phyloP scores from a whole-genome alignment of 768 basidiomycete species.

The Russula foetens region DNA sequence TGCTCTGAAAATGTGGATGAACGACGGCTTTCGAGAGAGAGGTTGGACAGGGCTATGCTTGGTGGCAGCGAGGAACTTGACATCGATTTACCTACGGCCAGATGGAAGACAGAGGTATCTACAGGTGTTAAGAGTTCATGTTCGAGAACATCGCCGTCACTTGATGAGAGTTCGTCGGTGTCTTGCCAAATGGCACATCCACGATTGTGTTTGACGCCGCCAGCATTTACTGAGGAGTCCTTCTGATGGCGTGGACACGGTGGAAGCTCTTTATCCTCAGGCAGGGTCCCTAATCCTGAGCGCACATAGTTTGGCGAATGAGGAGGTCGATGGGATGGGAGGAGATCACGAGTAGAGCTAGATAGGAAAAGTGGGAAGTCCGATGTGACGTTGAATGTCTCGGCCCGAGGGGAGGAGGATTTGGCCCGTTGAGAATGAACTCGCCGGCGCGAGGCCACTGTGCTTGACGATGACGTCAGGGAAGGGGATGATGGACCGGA shows the following conservation, averaged over 20 bases:
- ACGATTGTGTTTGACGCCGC: constrained; percentile 23
- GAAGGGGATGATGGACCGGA: not conserved
- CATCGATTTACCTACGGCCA: not conserved
- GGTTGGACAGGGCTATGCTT: constrained; percentile 20
- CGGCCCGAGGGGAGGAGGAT: not conserved
- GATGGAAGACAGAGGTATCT: not conserved
- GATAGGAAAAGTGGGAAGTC: constrained; percentile 21
- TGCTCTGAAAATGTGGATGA: constrained; percentile 24
- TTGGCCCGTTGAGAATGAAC: not conserved
- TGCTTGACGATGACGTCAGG: not conserved
- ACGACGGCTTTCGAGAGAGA: constrained; percentile 21
- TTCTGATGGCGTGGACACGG: constrained; percentile 22
- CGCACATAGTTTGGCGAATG: constrained; percentile 13
- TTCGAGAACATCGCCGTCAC: constrained; percentile 9
- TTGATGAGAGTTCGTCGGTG: constrained; percentile 2
- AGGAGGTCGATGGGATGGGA: constrained; percentile 10
- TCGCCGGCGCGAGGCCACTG: not conserved
- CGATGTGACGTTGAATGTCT: constrained; percentile 13
- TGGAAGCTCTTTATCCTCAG: constrained; percentile 38
- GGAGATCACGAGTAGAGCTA: constrained; percentile 11
- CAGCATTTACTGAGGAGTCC: constrained; percentile 20
- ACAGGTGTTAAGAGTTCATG: constrained; percentile 1
- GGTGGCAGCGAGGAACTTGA: constrained; percentile 20
- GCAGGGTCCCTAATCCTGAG: constrained; percentile 37
- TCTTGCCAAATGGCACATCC: constrained; percentile 22